Conservation (phyloP, 2,329 filamentous ascomycete species). For the Passalora sequoiae region DNA sequence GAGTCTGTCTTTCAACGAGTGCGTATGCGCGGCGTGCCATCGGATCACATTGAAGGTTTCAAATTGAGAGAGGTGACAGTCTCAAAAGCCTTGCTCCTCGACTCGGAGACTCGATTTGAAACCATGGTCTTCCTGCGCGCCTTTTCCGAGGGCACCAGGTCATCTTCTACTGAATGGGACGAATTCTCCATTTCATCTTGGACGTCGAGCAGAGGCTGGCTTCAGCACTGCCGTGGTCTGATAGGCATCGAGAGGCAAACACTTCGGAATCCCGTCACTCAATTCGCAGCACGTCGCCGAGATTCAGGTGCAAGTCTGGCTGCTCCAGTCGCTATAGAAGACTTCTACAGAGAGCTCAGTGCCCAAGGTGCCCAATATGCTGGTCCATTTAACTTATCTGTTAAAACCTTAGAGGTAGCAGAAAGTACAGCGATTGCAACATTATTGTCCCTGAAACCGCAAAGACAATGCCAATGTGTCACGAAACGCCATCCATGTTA, state of each 20-base stretch:
- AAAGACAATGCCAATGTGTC: not conserved
- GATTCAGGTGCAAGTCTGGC: no score
- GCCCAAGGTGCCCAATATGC: no score
- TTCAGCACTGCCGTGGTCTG: conserved; percentile 6
- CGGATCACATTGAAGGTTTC: not conserved
- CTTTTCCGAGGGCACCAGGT: not conserved
- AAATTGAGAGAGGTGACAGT: conserved; percentile 3
- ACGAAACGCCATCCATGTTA: not conserved
- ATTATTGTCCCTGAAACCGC: conserved; percentile 1
- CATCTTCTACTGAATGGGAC: conserved; percentile 1
- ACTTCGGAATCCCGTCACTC: no score
- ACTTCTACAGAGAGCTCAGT: not conserved
- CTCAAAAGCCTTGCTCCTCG: conserved; percentile 1
- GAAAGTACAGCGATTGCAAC: not conserved
- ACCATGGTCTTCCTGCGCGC: not conserved
- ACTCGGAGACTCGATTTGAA: not conserved
- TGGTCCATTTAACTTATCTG: no score
- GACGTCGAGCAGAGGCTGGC: not conserved
- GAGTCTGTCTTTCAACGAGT: conserved; percentile 12
- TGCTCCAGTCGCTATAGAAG: not conserved
- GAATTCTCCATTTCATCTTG: conserved; percentile 7
- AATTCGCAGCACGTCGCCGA: no score
- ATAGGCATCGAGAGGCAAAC: not conserved
- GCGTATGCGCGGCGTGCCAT: not conserved
- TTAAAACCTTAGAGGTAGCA: no score